These are phyloP conservation scores for Penicillium manginii DNA, from an alignment of 495 filamentous ascomycete genomes.

Conservation along the genomic window DNA sequence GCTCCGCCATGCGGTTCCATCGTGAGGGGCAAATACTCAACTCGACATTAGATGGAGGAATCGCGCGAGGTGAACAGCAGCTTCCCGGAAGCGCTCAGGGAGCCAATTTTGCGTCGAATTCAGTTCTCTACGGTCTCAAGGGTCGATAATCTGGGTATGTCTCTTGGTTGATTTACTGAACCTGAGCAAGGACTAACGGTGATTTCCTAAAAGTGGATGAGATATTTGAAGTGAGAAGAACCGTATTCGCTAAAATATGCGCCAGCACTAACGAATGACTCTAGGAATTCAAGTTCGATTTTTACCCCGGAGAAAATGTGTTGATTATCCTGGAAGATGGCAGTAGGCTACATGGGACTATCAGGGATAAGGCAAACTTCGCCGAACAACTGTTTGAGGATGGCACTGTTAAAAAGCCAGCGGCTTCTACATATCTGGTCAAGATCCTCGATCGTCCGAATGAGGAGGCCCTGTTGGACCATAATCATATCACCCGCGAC, in stretches of 20 bases:
- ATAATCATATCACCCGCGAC: slow-evolving; percentile 82
- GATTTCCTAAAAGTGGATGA: slow-evolving; percentile 58
- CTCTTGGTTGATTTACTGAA: neutral
- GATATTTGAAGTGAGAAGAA: slow-evolving; percentile 61
- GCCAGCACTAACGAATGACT: neutral
- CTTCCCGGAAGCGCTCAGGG: slow-evolving; percentile 90
- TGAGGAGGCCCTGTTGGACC: slow-evolving; percentile 78
- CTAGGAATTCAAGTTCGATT: slow-evolving; percentile 90
- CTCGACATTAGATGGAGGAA: slow-evolving; percentile 66
- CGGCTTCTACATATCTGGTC: slow-evolving; percentile 82
- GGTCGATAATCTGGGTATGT: slow-evolving; percentile 84
- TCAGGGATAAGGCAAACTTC: slow-evolving; percentile 87
- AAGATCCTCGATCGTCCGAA: slow-evolving; percentile 68
- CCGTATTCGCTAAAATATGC: neutral
- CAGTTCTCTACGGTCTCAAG: slow-evolving; percentile 91
- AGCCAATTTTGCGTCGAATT: slow-evolving; percentile 84
- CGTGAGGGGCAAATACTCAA: slow-evolving; percentile 5
- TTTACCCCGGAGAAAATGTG: slow-evolving; percentile 89
- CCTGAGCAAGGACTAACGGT: slow-evolving; percentile 26
- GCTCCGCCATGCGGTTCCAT: neutral
- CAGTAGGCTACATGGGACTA: slow-evolving; percentile 73
- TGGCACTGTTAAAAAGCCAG: slow-evolving; percentile 62
- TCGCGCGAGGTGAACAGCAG: slow-evolving; percentile 86
- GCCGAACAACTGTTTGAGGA: slow-evolving; percentile 62
- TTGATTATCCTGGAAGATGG: slow-evolving; percentile 70